Evolutionary conservation across 2,329 filamentous ascomycete genomes (phyloP).

Genomic region (Diaporthe vexans): DNA sequence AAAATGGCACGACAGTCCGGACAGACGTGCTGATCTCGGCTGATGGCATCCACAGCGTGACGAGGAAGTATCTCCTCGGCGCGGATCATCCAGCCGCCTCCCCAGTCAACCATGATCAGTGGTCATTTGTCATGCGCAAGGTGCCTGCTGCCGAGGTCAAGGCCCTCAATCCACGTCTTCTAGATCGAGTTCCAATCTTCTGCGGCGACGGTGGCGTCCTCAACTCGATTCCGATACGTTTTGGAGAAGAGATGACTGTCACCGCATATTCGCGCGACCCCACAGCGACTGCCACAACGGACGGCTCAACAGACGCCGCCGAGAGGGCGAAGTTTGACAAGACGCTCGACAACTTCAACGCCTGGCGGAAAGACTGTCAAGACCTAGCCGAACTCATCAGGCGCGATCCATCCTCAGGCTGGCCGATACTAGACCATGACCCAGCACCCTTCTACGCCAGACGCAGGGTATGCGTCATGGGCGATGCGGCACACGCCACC

Average conservation of each 20-base stretch:
- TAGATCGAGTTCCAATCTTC: background rate
- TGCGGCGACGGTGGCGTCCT: slow-evolving; percentile 13
- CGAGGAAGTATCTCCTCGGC: slow-evolving; percentile 52
- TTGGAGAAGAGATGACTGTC: slow-evolving; percentile 14
- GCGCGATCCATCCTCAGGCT: slow-evolving; percentile 7
- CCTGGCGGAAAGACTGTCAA: slow-evolving; percentile 10
- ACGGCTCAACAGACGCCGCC: background rate
- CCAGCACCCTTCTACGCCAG: slow-evolving; percentile 50
- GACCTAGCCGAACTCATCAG: slow-evolving; percentile 10
- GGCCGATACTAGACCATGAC: slow-evolving; percentile 49
- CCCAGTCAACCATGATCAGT: slow-evolving; percentile 49
- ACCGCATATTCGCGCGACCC: background rate
- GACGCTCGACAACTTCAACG: slow-evolving; percentile 10
- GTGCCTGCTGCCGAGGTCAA: slow-evolving; percentile 1
- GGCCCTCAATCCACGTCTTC: background rate
- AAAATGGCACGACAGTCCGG: slow-evolving; percentile 19
- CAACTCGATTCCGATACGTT: slow-evolving; percentile 8
- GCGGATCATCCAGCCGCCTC: slow-evolving; percentile 45
- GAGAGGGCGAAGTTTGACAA: background rate
- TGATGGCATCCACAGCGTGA: slow-evolving; percentile 56
- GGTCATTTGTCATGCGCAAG: slow-evolving; percentile 42
- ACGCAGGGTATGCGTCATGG: slow-evolving; percentile 44
- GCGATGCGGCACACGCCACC: slow-evolving; percentile 41
- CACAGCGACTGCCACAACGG: background rate
- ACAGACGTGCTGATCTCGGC: slow-evolving; percentile 55